phyloP scores from a whole-genome alignment of 345 rosid genomes.

The Citrus reticulata region DNA sequence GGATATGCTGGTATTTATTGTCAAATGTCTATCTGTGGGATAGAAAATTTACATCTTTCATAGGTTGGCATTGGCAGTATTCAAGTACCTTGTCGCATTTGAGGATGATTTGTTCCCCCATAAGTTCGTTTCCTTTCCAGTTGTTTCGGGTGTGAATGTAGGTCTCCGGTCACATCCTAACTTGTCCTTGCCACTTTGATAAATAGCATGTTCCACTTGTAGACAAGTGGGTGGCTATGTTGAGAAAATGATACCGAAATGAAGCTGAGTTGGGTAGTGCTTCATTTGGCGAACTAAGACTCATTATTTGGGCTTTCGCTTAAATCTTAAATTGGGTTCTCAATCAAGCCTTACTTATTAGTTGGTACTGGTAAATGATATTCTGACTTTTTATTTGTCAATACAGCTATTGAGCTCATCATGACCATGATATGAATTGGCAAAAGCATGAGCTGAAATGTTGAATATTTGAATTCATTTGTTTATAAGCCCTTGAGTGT shows the following conservation, averaged over 20 bases:
- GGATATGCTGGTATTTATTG: not conserved
- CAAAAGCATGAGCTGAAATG: not conserved
- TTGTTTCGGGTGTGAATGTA: not conserved
- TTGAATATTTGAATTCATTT: not conserved
- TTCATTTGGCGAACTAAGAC: not conserved
- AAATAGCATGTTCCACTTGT: not conserved
- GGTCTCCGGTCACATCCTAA: not conserved
- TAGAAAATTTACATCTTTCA: not conserved
- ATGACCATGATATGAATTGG: not conserved
- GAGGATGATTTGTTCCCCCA: not conserved
- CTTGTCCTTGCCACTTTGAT: not conserved
- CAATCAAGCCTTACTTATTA: not conserved
- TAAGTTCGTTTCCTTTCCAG: not conserved
- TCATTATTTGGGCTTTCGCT: not conserved
- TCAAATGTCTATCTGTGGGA: not conserved
- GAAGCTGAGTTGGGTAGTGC: not conserved
- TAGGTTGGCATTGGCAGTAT: not conserved
- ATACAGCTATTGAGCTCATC: not conserved
- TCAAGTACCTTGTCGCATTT: not conserved
- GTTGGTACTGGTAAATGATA: not conserved
- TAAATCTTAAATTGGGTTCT: not conserved
- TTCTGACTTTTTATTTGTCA: not conserved
- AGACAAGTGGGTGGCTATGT: not conserved
- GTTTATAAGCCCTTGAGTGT: not conserved
- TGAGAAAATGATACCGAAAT: not conserved